Evolutionary conservation across 306 rosid genomes (phyloP), one percentile per base, ranked within the genome.

Genomic region (Vicia sativa): DNA sequence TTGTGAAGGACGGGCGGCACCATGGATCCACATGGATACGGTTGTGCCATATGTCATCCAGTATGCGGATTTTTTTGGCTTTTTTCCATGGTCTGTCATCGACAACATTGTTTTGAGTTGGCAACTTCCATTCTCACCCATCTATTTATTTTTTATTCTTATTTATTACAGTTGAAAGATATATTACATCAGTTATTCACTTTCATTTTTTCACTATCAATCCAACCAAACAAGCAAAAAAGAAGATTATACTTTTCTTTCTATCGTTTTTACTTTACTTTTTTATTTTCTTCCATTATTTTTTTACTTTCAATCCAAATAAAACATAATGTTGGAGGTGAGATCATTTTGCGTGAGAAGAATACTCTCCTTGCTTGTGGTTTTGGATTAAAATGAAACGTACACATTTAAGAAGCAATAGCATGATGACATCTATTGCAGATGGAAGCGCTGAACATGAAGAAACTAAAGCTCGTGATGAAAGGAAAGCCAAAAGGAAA

Each of bases 361-460:
- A 52, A 52, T 19, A 2, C 57, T 21, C 28, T n/a, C n/a, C n/a
- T n/a, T 49, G 54, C 65, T 14, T 46, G 19, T 53, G 42, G 6
- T 42, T 45, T 54, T 67, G 19, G 13, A 54, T 31, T 16, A 8
- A 49, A 38, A 39, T 62, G 57, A 53, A 66, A 60, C 58, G 9
- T 5, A 21, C 16, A 12, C 18, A 60, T 25, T 7, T 16, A 38
- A 43, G 62, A 43, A n/a, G 39, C 46, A 59, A 50, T 52, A 53
- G 74, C 67, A 41, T 57, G 62, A 63, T 52, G 49, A 39, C 28
- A 60, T 46, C 74, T 77, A 50, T 44, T 82, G 81, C 83, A 83
- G 91, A 45, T 74, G 97, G 77, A 79, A 72, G 39, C 26, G 77
- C 76, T 57, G 95, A 81, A 25, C 90, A 87, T 63, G 87, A 87